Base-by-base conservation (phyloP, 2,329 filamentous ascomycete species). In the Monilinia fructigena region DNA sequence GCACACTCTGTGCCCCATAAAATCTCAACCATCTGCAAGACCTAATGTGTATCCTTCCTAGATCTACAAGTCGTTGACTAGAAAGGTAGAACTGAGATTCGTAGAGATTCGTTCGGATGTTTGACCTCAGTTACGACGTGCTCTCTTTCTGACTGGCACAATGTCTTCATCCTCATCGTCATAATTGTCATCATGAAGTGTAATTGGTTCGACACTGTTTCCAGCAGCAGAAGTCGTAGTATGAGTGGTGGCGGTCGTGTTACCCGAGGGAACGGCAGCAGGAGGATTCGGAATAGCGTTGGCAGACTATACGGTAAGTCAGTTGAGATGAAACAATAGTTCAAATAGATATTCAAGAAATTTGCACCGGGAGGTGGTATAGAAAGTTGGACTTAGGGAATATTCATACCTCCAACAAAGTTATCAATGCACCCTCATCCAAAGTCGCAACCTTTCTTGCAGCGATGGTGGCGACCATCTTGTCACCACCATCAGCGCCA, bases 401-500 rank as follows among this genome's bases (percentile, higher is more conserved):
- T 11, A 2, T 11, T 16, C 47, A 50, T 23, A 50, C 47, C 47
- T 50, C n/a, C 10, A 74, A 48, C 52, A 71, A 35, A 5, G 54
- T 66, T 20, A 74, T 67, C 3, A 74, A 66, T 4, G 50, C 70
- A 38, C 68, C 68, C 42, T 74, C 72, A 66, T 72, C 68, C n/a
- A 69, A 38, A 14, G 61, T 68, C 40, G 69, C 50, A 18, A 71
- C 54, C 4, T 35, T 35, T 35, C 31, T 35, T 35, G 31, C 31
- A 35, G 31, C 31, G 31, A 35, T 35, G 31, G 31, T 35, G 31
- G 31, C 69, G 42, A 73, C 65, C 67, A 73, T 72, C 42, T 68
- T 71, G 0, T 71, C 70, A 20, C 72, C 72, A 14, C 72, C 70
- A 26, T 72, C 69, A 66, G 72, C 69, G 6, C 72, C 14, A 74